These are phyloP conservation scores for Ganoderma multipileum DNA, from an alignment of 1,284 basidiomycete species.

Conservation along the genomic window DNA sequence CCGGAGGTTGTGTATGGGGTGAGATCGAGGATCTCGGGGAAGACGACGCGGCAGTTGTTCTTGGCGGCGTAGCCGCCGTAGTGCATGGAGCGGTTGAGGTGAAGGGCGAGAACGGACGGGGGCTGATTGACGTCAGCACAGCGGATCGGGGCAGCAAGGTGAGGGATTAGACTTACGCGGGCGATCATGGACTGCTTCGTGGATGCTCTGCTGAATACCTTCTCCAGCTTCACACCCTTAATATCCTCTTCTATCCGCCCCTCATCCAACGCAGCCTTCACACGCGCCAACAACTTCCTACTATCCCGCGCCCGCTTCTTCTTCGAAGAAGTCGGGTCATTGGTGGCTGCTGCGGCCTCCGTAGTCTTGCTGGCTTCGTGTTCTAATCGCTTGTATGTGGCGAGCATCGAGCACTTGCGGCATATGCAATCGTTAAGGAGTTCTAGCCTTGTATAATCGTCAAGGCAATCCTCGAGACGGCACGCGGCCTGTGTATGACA, in stretches of 20 bases:
- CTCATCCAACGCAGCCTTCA: conserved; percentile 72
- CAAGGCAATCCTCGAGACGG: conserved; percentile 74
- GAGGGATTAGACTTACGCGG: conserved; percentile 56
- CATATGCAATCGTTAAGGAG: conserved; percentile 85
- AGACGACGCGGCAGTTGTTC: conserved; percentile 81
- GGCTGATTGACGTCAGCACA: conserved; percentile 53
- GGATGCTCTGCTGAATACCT: conserved; percentile 74
- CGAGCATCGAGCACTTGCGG: conserved; percentile 79
- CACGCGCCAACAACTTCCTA: conserved; percentile 62
- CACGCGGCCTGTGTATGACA: conserved; percentile 54
- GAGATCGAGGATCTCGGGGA: conserved; percentile 87
- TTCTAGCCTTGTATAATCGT: conserved; percentile 85
- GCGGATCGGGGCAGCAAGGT: conserved; percentile 24
- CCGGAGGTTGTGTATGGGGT: conserved; percentile 84
- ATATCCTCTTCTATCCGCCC: conserved; percentile 83
- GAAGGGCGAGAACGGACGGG: conserved; percentile 82
- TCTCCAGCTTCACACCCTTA: conserved; percentile 77
- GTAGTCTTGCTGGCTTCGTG: conserved; percentile 64
- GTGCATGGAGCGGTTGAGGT: conserved; percentile 87
- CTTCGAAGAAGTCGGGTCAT: conserved; percentile 61
- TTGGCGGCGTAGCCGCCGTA: conserved; percentile 80
- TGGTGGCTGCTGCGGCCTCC: conserved; percentile 48
- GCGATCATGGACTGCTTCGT: conserved; percentile 91
- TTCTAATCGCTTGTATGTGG: conserved; percentile 67
- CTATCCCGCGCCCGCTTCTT: conserved; percentile 78